phyloP scores from a whole-genome alignment of 805 yeast species.

The Isabelozyma pseudorhagii region DNA sequence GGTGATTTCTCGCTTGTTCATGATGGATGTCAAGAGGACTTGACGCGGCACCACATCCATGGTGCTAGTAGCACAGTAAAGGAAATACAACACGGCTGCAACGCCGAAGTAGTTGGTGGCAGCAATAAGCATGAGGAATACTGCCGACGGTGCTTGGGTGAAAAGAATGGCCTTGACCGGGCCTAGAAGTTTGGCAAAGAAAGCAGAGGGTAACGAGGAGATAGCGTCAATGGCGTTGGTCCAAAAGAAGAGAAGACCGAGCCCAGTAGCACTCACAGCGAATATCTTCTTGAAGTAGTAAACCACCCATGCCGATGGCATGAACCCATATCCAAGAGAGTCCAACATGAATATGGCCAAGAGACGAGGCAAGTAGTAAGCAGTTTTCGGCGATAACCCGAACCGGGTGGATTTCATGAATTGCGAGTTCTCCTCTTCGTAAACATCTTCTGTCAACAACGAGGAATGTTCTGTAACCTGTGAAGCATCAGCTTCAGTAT shows the following conservation, averaged over 20 bases:
- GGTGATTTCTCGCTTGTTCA: slow-evolving; percentile 62
- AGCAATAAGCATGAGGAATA: slow-evolving; percentile 48
- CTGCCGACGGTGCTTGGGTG: slow-evolving; percentile 77
- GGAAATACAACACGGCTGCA: slow-evolving; percentile 51
- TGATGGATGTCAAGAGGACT: slow-evolving; percentile 66
- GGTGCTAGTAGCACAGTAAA: slow-evolving; percentile 62
- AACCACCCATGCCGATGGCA: slow-evolving; percentile 86
- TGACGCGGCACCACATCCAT: slow-evolving; percentile 96
- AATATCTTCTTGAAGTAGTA: slow-evolving; percentile 69
- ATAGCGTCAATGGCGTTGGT: slow-evolving; percentile 62
- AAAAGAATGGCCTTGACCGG: slow-evolving; percentile 73
- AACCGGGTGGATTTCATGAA: slow-evolving; percentile 5
- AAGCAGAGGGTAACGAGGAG: slow-evolving; percentile 76
- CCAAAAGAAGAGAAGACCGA: slow-evolving; percentile 67
- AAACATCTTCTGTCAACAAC: slow-evolving; percentile 4
- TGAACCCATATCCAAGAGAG: slow-evolving; percentile 84
- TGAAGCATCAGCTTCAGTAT: slow-evolving; percentile 2
- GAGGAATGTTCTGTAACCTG: slow-evolving; percentile 3
- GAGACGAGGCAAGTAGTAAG: slow-evolving; percentile 43
- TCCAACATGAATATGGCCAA: slow-evolving; percentile 73
- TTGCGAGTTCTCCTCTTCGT: slow-evolving; percentile 4
- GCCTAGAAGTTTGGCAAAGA: slow-evolving; percentile 63
- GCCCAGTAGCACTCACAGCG: slow-evolving; percentile 47
- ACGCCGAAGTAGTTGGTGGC: slow-evolving; percentile 24
- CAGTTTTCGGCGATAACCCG: slow-evolving; percentile 43